Base-by-base conservation (phyloP, 164 flowering plant genomes). In the Vitis cinerea region DNA sequence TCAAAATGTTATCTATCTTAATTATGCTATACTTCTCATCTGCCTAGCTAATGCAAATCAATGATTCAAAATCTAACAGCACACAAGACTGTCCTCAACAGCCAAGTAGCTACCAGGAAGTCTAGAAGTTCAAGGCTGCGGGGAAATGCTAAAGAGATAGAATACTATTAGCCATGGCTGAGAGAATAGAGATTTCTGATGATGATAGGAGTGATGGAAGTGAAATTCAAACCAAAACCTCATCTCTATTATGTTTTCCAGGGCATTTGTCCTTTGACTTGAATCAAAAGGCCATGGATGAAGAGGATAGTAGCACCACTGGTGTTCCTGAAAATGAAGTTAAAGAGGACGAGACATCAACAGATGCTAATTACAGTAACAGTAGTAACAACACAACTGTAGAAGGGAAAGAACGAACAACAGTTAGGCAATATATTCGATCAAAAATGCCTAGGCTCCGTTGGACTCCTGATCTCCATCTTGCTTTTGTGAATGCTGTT, bases 381-480 rank as follows among this genome's bases (percentile, higher is more conserved):
- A 68, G 64, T 63, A 62, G 50, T 29, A 68, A 63, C 66, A 53
- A 31, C 50, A 50, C 64, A n/a, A 37, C 10, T 15, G 50, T 3
- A 19, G 68, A 57, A 48, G 37, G 61, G 72, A 44, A 31, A 51
- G 63, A 53, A 37, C 30, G 9, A 19, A 59, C 68, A 15, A 27
- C 73, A 37, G 81, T 79, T 50, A 72, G 85, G 50, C 83, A 71
- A 11, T 82, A 82, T 54, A 58, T 77, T 11, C 69, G 85, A 60
- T 82, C 85, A 1, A 82, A 82, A 68, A 66, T 77, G 72, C 85
- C 85, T 8, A 69, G 83, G 59, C 81, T 82, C 1, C 48, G 83
- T 10, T 82, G 85, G 85, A 82, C 85, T 27, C 83, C 81, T 15
- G 83, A 82, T 30, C 81, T 82, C 51, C 85, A 82, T 69, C 71